Evolutionary conservation across 192 early-diverging fungal genomes (phyloP).

Genomic region (Hyaloraphidium curvatum): DNA sequence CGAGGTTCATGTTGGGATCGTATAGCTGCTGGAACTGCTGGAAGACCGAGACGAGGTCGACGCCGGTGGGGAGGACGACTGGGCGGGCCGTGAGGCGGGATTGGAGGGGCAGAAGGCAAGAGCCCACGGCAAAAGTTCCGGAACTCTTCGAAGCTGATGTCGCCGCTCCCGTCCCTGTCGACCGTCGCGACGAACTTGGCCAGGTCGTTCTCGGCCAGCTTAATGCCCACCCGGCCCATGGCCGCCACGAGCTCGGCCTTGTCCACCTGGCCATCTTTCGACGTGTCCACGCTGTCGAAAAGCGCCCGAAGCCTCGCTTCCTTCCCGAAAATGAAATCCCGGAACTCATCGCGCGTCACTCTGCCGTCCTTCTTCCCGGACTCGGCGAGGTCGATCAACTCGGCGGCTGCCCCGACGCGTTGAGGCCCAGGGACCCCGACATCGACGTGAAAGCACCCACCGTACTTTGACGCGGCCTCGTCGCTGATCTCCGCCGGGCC

Average conservation of each 20-base stretch:
- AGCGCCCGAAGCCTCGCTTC: slow-evolving; percentile 39
- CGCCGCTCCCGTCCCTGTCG: slow-evolving; percentile 41
- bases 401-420: no score
- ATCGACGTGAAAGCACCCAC: no score
- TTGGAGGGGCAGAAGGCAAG: slow-evolving; percentile 35
- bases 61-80: no score
- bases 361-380: neutral
- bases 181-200: slow-evolving; percentile 33
- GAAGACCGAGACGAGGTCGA: no score
- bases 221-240: slow-evolving; percentile 19
- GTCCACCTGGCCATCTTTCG: slow-evolving; percentile 32
- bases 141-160: neutral
- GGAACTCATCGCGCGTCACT: slow-evolving; percentile 22
- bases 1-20: slow-evolving; percentile 43
- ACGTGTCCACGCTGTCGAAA: slow-evolving; percentile 42
- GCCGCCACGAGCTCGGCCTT: slow-evolving; percentile 30
- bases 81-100: no score
- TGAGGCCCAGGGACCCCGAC: no score
- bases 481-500: no score
- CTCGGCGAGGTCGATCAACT: no score
- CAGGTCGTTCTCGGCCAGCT: slow-evolving; percentile 35
- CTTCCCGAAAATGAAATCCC: slow-evolving; percentile 40
- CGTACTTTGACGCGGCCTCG: no score
- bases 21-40: slow-evolving; percentile 35
- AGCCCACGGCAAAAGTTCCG: slow-evolving; percentile 28